A percentile compares a stretch with the other conserved stretches of the same genome.
phyloP scores from a whole-genome alignment of 176 grass and related monocot genomes.

The Triticum urartu region DNA sequence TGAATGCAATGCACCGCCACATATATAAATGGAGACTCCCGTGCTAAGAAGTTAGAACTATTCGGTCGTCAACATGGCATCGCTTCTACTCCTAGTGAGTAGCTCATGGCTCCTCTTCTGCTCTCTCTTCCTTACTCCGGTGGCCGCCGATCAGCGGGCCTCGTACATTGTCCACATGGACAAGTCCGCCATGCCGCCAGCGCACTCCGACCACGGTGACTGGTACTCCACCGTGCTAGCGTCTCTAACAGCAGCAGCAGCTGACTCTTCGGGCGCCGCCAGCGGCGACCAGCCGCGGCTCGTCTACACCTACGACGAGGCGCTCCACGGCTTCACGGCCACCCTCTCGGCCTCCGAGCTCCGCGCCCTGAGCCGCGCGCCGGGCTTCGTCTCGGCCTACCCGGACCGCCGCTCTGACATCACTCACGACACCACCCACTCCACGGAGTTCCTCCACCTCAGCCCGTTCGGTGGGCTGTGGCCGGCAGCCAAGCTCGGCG shows the following conservation, averaged over 20 bases:
- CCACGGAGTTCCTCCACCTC: slow-evolving; percentile 46
- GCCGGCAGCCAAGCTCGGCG: slow-evolving; percentile 40
- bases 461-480: slow-evolving; percentile 12
- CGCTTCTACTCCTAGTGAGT: neutral
- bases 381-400: slow-evolving; percentile 41
- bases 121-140: neutral
- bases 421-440: slow-evolving; percentile 50
- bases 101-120: slow-evolving; percentile 2
- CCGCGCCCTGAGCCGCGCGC: neutral
- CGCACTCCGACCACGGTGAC: neutral
- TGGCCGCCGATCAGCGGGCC: neutral
- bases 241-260: neutral
- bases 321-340: slow-evolving; percentile 50
- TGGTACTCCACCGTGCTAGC: slow-evolving; percentile 44
- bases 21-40: neutral
- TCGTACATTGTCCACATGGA: slow-evolving; percentile 62
- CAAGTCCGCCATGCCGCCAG: slow-evolving; percentile 40
- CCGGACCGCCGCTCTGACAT: neutral
- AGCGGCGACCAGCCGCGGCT: neutral
- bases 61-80: neutral
- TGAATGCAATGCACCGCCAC: neutral
- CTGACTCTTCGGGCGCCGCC: neutral
- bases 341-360: slow-evolving; percentile 26
- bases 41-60: neutral
- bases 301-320: slow-evolving; percentile 46